Evolutionary conservation across 768 basidiomycete species (phyloP), one percentile per base, ranked within the genome.

Genomic region (Panellus pusillus): DNA sequence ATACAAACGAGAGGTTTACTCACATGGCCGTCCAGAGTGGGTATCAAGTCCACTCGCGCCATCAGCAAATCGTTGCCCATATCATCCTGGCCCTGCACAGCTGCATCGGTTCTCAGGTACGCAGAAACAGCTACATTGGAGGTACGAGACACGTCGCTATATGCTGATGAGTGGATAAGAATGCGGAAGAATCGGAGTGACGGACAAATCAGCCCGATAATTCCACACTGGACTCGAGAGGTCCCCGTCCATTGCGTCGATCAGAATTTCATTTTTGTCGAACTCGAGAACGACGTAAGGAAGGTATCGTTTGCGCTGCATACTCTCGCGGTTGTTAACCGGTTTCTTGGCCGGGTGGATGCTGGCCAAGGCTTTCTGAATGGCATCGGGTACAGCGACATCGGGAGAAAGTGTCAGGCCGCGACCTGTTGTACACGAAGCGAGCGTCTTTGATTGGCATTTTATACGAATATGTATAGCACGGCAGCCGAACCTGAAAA

Each of bases 271-370:
- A 71, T 98, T 98, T 79, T 93, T 93, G 74, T 93, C 91, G 75
- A 95, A 96, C 73, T 98, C 95, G 62, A 99, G 86, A 38, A 98
- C 97, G 67, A 98, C 90, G 63, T 90, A 98, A 27, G 97, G 97
- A 32, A 99, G 80, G 71, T 86, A 89, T 55, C 94, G 92, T 70
- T 87, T 92, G 60, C 97, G 81, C 68, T 96, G 94, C 68, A 95
- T 74, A 65, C 91, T 94, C 63, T 98, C 96, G 41, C 95, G 81
- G 68, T 91, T 88, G 70, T 84, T 86, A 6, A 81, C 79, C 7
- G 82, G 80, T 42, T 75, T 76, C 44, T 84, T 75, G 12, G 76
- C 66, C 8, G 80, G 72, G 4, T 82, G 80, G 6, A 79, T 73
- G 15, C 80, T 76, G 52, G 85, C 83, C 41, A 97, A 78, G 5